phyloP scores from a whole-genome alignment of 768 basidiomycete genomes.

The Chiua virens region DNA sequence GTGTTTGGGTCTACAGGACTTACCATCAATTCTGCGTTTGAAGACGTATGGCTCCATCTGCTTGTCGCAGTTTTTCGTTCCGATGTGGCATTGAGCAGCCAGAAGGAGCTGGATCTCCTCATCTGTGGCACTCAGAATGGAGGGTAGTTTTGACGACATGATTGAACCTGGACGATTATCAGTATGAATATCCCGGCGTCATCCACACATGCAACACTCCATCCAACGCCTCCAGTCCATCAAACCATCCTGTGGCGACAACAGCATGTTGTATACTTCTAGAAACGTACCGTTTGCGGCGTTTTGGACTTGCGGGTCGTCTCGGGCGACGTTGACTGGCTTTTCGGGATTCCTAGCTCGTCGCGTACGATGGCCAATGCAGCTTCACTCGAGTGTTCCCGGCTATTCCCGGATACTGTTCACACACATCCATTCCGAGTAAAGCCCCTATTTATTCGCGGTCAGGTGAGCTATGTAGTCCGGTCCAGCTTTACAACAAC shows the following conservation, averaged over 20 bases:
- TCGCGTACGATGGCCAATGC: conserved; percentile 11
- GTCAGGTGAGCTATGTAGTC: conserved; percentile 43
- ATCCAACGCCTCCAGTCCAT: conserved; percentile 29
- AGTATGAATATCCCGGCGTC: conserved; percentile 17
- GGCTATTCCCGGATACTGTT: conserved; percentile 18
- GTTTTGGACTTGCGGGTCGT: conserved; percentile 41
- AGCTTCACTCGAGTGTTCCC: conserved; percentile 16
- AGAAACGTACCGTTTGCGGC: conserved; percentile 40
- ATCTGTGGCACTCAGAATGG: conserved; percentile 90
- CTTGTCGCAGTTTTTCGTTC: conserved; percentile 99
- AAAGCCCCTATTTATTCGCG: conserved; percentile 10
- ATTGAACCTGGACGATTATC: conserved; percentile 33
- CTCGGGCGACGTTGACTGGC: conserved; percentile 40
- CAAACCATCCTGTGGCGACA: conserved; percentile 4
- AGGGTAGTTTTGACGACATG: conserved; percentile 90
- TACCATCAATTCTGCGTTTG: conserved; percentile 95
- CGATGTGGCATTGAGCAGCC: conserved; percentile 94
- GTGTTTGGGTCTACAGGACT: conserved; percentile 30
- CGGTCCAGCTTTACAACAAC: conserved; percentile 66
- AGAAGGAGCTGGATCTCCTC: conserved; percentile 96
- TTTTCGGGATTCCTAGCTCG: conserved; percentile 25
- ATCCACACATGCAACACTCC: conserved; percentile 37
- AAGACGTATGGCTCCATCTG: conserved; percentile 98
- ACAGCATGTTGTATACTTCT: not conserved
- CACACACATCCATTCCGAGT: conserved; percentile 16